These are phyloP conservation scores for Lomentospora prolificans DNA, from an alignment of 2,329 filamentous ascomycete species.

Conservation along the genomic window DNA sequence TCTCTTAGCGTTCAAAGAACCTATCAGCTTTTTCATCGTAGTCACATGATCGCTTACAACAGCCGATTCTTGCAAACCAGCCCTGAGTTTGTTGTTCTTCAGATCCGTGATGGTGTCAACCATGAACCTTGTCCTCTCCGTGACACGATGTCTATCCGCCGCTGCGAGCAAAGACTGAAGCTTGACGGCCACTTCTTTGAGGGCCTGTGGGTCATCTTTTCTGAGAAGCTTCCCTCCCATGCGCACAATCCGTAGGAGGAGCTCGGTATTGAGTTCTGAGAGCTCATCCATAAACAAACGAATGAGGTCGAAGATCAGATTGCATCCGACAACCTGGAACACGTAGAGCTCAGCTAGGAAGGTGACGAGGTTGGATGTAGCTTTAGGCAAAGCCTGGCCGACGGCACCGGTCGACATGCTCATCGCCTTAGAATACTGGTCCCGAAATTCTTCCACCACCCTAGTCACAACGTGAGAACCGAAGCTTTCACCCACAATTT, in stretches of 20 bases:
- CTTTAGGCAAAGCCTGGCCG: slow-evolving; percentile 5
- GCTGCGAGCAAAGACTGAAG: slow-evolving; percentile 64
- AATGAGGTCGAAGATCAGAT: slow-evolving; percentile 85
- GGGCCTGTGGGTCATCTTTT: slow-evolving; percentile 74
- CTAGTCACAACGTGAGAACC: slow-evolving; percentile 77
- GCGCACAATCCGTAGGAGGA: slow-evolving; percentile 75
- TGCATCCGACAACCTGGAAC: slow-evolving; percentile 76
- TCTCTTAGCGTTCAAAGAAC: slow-evolving; percentile 56
- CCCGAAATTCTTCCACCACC: slow-evolving; percentile 65
- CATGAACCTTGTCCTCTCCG: slow-evolving; percentile 92
- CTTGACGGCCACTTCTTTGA: slow-evolving; percentile 80
- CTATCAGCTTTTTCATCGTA: slow-evolving; percentile 81
- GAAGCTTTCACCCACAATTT: slow-evolving; percentile 78
- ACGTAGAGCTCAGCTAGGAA: slow-evolving; percentile 83
- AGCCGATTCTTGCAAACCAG: slow-evolving; percentile 57
- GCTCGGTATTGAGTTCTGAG: slow-evolving; percentile 78
- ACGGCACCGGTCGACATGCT: slow-evolving; percentile 18
- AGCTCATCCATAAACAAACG: slow-evolving; percentile 65
- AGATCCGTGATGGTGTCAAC: slow-evolving; percentile 91
- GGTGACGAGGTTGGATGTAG: slow-evolving; percentile 64
- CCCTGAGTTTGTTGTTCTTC: slow-evolving; percentile 87
- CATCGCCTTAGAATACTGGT: slow-evolving; percentile 43
- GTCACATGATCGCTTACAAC: slow-evolving; percentile 73
- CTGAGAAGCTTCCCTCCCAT: slow-evolving; percentile 74
- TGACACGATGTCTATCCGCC: slow-evolving; percentile 59